Base-by-base conservation (phyloP, 805 yeast species). In the Myxozyma kluyveri region DNA sequence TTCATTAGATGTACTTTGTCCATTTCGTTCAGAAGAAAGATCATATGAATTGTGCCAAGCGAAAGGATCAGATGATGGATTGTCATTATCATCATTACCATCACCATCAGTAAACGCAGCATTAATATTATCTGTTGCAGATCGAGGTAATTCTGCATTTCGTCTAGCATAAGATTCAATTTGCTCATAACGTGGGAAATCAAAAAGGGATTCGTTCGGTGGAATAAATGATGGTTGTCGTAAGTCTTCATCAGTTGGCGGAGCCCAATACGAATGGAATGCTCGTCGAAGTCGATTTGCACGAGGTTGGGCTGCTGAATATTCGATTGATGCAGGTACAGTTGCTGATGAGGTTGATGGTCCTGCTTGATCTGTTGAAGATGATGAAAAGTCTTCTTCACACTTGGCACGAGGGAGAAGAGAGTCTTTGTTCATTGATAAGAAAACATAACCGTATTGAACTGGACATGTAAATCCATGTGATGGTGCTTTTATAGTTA, bases 391-490 rank as follows among this genome's bases (percentile, higher is more conserved):
- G 9, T 14, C 9, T 23, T 52, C 54, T 26, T 52, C 50, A 19
- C 29, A 35, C 24, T 43, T 49, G 6, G 54, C 47, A 17, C 54
- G 57, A n/a, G 54, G 57, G 6, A 52, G 27, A 36, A 52, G 27
- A 23, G 52, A 47, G 41, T 52, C 54, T 26, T 55, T 55, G 35
- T 42, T 52, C 59, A 52, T 52, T 6, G 57, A 52, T 26, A 56
- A 53, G 26, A 43, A 56, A 4, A 51, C 21, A 39, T 22, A 19
- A 35, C 49, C 59, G 22, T 53, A 58, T 24, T 52, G 57, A 2
- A 57, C 61, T 12, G 61, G 61, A 31, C 56, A 52, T 4, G 61
- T 56, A 35, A 45, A 57, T 2, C 59, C 57, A 1, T 47, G 32
- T 1, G 58, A 35, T 12, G 61, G 61, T 5, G 61, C 60, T 35